Conservation (phyloP, 2,329 filamentous ascomycete species). For the Botryotinia globosa region DNA sequence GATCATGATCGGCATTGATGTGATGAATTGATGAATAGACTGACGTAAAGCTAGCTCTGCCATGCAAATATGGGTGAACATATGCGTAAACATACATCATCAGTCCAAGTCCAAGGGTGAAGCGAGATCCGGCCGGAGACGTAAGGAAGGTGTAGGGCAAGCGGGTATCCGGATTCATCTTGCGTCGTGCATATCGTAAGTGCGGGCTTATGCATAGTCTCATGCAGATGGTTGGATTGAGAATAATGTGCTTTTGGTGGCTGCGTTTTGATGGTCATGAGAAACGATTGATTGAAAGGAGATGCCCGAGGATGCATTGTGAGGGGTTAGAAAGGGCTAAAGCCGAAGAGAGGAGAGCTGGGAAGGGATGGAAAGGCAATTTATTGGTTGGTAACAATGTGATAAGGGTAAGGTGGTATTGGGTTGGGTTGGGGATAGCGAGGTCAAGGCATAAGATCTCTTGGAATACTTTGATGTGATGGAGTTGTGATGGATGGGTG, state of each 20-base stretch:
- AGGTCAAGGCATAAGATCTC: neutral
- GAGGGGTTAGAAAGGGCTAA: neutral
- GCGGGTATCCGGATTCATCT: neutral
- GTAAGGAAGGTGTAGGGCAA: neutral
- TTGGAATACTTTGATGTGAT: neutral
- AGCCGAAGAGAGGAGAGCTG: neutral
- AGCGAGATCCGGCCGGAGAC: neutral
- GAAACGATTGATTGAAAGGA: neutral
- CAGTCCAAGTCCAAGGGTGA: neutral
- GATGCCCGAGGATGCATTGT: neutral
- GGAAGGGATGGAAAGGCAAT: neutral
- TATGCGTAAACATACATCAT: neutral
- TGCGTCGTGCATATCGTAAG: neutral
- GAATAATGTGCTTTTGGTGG: neutral
- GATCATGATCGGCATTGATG: constrained; percentile 4
- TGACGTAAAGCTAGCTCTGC: constrained; percentile 6
- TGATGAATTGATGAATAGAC: neutral
- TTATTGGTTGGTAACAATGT: neutral
- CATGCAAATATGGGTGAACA: neutral
- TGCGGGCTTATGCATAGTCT: neutral
- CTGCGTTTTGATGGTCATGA: neutral
- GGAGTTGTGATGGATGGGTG: neutral
- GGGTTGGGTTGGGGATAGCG: neutral
- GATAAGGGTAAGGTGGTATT: neutral
- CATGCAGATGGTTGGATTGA: neutral